Evolutionary conservation across 176 grass and related monocot species (phyloP).

Genomic region (Areca catechu): DNA sequence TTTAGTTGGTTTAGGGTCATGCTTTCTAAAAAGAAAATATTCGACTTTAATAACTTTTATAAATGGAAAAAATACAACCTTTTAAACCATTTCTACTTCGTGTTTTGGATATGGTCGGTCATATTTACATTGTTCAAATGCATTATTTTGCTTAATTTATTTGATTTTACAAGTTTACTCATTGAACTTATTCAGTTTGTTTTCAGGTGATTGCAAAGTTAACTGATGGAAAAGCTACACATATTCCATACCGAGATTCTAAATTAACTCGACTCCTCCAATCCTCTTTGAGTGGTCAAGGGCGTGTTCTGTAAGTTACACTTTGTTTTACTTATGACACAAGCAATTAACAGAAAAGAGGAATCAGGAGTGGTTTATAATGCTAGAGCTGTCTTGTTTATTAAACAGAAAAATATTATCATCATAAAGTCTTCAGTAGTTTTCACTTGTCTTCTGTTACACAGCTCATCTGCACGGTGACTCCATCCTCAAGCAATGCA

Average conservation of each 20-base stretch:
- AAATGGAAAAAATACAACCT: too few species aligned
- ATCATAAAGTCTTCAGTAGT: background rate
- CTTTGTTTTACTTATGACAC: background rate
- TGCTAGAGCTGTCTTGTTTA: too few species aligned
- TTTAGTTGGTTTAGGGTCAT: too few species aligned
- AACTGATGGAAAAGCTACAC: constrained; percentile 87
- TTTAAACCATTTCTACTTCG: too few species aligned
- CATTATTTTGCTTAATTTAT: too few species aligned
- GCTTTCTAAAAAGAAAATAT: too few species aligned
- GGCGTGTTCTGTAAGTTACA: constrained; percentile 84
- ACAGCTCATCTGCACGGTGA: constrained; percentile 94
- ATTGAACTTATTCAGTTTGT: background rate
- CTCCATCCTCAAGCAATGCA: constrained; percentile 95
- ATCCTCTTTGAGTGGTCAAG: constrained; percentile 98
- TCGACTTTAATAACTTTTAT: too few species aligned
- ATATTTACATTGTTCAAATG: too few species aligned
- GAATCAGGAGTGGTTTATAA: too few species aligned
- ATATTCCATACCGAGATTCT: constrained; percentile 96
- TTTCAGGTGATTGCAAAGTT: constrained; percentile 97
- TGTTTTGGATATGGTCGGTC: too few species aligned
- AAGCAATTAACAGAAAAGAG: background rate
- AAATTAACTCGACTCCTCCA: constrained; percentile 98
- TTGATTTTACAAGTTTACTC: background rate
- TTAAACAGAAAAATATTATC: too few species aligned
- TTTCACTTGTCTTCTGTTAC: constrained; percentile 21